phyloP scores from a whole-genome alignment of 2,329 filamentous ascomycete genomes.

The Verticillium nonalfalfae region DNA sequence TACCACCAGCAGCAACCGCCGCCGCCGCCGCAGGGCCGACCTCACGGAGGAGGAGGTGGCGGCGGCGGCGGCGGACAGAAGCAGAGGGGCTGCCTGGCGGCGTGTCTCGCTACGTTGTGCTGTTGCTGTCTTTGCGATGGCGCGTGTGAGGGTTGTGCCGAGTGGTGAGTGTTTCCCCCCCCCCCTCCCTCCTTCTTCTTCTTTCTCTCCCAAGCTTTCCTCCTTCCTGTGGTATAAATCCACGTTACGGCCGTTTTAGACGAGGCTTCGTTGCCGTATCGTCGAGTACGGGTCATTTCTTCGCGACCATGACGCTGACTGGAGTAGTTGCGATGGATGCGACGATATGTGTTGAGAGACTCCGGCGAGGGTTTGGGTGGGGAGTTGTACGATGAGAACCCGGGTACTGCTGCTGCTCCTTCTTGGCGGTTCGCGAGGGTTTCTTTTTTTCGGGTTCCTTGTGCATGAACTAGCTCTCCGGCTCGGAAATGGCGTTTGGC shows the following conservation, averaged over 20 bases:
- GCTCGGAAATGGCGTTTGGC: not conserved
- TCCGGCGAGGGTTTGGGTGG: not conserved
- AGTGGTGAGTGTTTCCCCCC: constrained; percentile 25
- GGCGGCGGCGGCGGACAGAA: constrained; percentile 27
- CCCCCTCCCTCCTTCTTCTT: not conserved
- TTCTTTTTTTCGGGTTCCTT: not conserved
- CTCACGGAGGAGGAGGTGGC: constrained; percentile 9
- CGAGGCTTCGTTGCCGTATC: not conserved
- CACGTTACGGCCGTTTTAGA: not conserved
- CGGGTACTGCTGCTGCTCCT: too few species aligned
- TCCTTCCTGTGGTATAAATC: too few species aligned
- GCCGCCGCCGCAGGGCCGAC: constrained; percentile 16
- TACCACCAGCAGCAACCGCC: constrained; percentile 34
- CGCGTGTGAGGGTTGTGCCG: constrained; percentile 37
- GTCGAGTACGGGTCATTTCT: too few species aligned
- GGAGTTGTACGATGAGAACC: too few species aligned
- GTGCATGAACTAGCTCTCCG: not conserved
- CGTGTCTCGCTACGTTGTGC: constrained; percentile 41
- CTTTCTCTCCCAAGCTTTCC: not conserved
- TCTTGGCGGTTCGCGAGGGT: too few species aligned
- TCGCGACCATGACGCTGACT: constrained; percentile 1
- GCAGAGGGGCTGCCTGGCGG: constrained; percentile 29
- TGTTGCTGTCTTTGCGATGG: constrained; percentile 45
- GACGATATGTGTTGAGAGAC: constrained; percentile 12
- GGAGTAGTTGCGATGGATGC: constrained; percentile 28